Evolutionary conservation across 345 rosid species (phyloP), one percentile per base, ranked within the genome.

Genomic region (Eucalyptus regnans): DNA sequence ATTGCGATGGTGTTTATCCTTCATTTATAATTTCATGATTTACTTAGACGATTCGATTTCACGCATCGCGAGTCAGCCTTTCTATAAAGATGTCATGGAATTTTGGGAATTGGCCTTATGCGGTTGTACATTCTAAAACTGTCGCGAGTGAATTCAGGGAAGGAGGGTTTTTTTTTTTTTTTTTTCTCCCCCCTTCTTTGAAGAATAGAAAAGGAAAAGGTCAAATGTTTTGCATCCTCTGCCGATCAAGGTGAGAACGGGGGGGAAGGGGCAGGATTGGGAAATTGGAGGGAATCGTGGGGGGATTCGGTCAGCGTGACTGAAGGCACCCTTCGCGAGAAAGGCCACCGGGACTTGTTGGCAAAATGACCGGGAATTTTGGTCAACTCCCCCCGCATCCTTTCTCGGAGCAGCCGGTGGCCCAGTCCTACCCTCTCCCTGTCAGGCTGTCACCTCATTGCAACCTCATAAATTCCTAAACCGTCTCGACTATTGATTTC

Each of bases 21-120:
- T 20, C 5, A 0, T 76, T 10, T 52, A 18, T 18, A 71, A 37
- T 37, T 25, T 71, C 44, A 22, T 56, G 62, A 33, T 68, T 18
- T 68, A 18, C 4, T 33, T 4, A 5, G 4, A 33, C 12, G 48
- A 20, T 13, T 18, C 1, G 25, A 3, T 41, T 23, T 41, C 1
- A 3, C 2, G 12, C 25, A 5, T 33, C 3, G 29, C 1, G 14
- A 20, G 41, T 37, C 46, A 18, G 7, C 27, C 1, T 71, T 71
- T 37, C 1, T 6, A 4, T 9, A 5, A 37, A 3, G 14, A 9
- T 1, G 5, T 18, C 1, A 37, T 37, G 48, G 23, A 76, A 20
- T 37, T 76, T 9, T 62, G 68, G 46, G 83, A 27, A 68, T 33
- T 68, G 44, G 12, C 44, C 25, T 68, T 68, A 33, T 4, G 81